Percentiles rank a stretch among this genome's conserved stretches.
Conservation (phyloP, 805 yeast species). For the Limtongozyma cylindracea region DNA sequence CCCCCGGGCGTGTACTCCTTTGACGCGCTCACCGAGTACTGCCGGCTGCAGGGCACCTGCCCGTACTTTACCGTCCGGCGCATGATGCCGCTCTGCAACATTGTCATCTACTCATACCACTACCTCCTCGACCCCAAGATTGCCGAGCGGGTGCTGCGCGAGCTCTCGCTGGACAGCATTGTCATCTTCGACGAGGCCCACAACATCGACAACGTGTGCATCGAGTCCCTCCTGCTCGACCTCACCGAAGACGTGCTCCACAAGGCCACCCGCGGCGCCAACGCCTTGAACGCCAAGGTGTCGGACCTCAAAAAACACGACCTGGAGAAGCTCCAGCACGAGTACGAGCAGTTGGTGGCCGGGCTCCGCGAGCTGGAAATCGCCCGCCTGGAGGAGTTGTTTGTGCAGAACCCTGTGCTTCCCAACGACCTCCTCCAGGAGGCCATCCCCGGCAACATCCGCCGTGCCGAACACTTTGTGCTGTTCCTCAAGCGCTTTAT, state of each 20-base stretch:
- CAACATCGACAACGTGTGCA: constrained; percentile 95
- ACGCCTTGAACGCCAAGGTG: constrained; percentile 52
- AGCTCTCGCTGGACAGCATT: constrained; percentile 76
- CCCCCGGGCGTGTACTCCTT: constrained; percentile 92
- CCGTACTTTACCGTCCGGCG: constrained; percentile 96
- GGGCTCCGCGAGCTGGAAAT: constrained; percentile 72
- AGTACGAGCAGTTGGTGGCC: constrained; percentile 73
- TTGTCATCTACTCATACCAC: constrained; percentile 90
- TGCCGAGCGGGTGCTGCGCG: constrained; percentile 84
- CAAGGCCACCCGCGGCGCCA: constrained; percentile 73
- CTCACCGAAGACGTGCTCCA: constrained; percentile 75
- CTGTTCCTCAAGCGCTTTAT: constrained; percentile 81
- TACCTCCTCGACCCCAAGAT: constrained; percentile 91
- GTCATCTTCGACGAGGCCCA: constrained; percentile 97
- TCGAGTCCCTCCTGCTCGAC: constrained; percentile 81
- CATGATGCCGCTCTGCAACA: constrained; percentile 86
- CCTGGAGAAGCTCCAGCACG: constrained; percentile 64
- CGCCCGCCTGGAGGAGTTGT: constrained; percentile 29
- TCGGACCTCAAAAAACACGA: constrained; percentile 67
- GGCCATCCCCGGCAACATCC: constrained; percentile 91
- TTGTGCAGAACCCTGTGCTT: constrained; percentile 71
- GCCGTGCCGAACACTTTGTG: constrained; percentile 92
- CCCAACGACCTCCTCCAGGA: constrained; percentile 72
- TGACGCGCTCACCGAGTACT: constrained; percentile 54
- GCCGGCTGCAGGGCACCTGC: constrained; percentile 62